Conservation (phyloP, 768 basidiomycete species). For the Panaeolus cyanescens region DNA sequence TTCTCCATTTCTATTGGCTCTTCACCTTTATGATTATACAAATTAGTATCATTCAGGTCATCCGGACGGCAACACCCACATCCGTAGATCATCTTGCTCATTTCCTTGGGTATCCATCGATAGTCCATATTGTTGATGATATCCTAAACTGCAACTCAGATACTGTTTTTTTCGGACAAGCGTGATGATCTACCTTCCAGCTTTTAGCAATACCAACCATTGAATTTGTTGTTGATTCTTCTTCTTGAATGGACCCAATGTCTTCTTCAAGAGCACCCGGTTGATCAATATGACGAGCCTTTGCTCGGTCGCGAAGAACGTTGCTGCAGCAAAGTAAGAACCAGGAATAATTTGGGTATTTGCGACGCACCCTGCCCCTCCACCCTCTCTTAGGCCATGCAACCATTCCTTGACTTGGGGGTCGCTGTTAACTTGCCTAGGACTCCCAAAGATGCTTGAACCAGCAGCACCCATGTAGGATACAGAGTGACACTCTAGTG, state of each 20-base stretch:
- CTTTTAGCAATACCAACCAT: background rate
- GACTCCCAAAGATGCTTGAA: conserved; percentile 53
- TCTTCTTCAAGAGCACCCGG: background rate
- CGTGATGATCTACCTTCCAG: background rate
- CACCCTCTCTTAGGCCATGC: conserved; percentile 53
- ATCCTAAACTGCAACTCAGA: background rate
- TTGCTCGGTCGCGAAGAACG: background rate
- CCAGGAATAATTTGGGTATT: background rate
- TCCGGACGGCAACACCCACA: background rate
- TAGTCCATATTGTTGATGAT: background rate
- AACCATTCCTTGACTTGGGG: conserved; percentile 51
- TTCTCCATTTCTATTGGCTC: background rate
- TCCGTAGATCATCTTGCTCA: background rate
- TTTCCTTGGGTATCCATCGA: background rate
- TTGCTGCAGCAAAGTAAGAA: background rate
- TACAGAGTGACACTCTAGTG: conserved; percentile 53
- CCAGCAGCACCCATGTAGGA: conserved; percentile 41
- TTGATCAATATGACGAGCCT: background rate
- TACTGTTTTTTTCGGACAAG: background rate
- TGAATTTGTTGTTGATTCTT: background rate
- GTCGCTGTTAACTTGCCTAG: conserved; percentile 45
- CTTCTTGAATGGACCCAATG: background rate
- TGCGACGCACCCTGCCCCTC: conserved; percentile 62
- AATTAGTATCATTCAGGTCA: background rate
- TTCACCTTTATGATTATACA: too few relatives aligned